phyloP scores from a whole-genome alignment of 257 asterid genomes.

The Scutellaria baicalensis region DNA sequence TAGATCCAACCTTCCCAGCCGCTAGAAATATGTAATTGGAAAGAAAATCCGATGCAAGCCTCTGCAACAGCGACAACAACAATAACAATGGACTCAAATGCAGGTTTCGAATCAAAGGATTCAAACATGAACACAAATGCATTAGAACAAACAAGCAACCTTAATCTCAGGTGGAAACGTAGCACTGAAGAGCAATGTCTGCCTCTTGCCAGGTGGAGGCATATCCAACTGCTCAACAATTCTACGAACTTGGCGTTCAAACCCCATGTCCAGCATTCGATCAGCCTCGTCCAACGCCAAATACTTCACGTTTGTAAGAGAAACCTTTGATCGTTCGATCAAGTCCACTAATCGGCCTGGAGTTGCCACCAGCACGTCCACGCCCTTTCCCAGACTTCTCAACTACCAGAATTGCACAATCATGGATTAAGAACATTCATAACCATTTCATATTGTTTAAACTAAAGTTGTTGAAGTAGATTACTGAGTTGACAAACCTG shows the following conservation, averaged over 20 bases:
- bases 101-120: neutral
- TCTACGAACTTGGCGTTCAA: slow-evolving; percentile 56
- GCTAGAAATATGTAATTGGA: slow-evolving; percentile 47
- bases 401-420: slow-evolving; percentile 20
- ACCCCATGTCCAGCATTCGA: slow-evolving; percentile 84
- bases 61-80: slow-evolving; percentile 24
- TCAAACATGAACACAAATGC: neutral
- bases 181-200: slow-evolving; percentile 76
- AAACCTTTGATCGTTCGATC: slow-evolving; percentile 50
- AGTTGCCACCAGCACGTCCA: slow-evolving; percentile 75
- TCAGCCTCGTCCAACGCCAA: slow-evolving; percentile 77
- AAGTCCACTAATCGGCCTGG: slow-evolving; percentile 75
- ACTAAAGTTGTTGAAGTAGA: neutral
- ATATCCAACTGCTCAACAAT: slow-evolving; percentile 57
- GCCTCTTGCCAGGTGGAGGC: slow-evolving; percentile 64
- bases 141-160: slow-evolving; percentile 6
- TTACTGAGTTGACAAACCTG: slow-evolving; percentile 30
- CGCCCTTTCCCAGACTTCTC: slow-evolving; percentile 56
- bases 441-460: too few species aligned
- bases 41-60: slow-evolving; percentile 64
- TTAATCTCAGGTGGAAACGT: slow-evolving; percentile 65
- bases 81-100: too few species aligned
- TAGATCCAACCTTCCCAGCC: slow-evolving; percentile 78
- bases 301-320: slow-evolving; percentile 42
- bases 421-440: too few species aligned